Evolutionary conservation across 1,284 basidiomycete genomes (phyloP).

Genomic region (Mrakiaceae sp.): DNA sequence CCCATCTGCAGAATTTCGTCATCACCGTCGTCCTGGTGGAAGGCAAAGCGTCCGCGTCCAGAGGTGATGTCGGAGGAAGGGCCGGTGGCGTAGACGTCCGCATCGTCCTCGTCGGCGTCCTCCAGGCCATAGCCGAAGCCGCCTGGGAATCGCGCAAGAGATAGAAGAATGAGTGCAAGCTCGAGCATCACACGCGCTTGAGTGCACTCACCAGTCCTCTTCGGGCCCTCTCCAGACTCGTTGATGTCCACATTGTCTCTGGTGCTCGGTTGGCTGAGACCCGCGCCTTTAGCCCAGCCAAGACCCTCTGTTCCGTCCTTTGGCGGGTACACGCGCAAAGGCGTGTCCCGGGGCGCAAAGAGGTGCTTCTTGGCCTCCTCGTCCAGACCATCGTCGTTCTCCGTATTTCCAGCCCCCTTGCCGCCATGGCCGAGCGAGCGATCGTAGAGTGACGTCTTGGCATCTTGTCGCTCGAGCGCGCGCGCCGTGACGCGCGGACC

Average conservation of each 20-base stretch:
- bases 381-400: slow-evolving; percentile 31
- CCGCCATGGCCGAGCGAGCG: not conserved
- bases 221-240: slow-evolving; percentile 31
- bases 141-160: slow-evolving; percentile 36
- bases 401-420: slow-evolving; percentile 20
- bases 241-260: not conserved
- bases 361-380: slow-evolving; percentile 66
- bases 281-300: slow-evolving; percentile 57
- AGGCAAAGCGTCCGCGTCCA: slow-evolving; percentile 46
- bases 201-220: not conserved
- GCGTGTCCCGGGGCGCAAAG: slow-evolving; percentile 71
- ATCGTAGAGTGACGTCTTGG: slow-evolving; percentile 36
- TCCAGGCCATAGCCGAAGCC: slow-evolving; percentile 74
- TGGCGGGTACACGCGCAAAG: slow-evolving; percentile 48
- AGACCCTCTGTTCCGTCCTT: slow-evolving; percentile 71
- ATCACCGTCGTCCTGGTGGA: slow-evolving; percentile 51
- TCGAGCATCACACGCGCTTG: no score
- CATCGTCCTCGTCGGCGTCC: slow-evolving; percentile 76
- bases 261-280: slow-evolving; percentile 38
- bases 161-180: not conserved
- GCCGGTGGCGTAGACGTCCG: slow-evolving; percentile 63
- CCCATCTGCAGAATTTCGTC: slow-evolving; percentile 45
- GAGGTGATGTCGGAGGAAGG: slow-evolving; percentile 28
- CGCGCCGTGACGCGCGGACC: slow-evolving; percentile 77
- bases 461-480: slow-evolving; percentile 60